Evolutionary conservation across 495 filamentous ascomycete species (phyloP).

Genomic region (Podospora anserina): DNA sequence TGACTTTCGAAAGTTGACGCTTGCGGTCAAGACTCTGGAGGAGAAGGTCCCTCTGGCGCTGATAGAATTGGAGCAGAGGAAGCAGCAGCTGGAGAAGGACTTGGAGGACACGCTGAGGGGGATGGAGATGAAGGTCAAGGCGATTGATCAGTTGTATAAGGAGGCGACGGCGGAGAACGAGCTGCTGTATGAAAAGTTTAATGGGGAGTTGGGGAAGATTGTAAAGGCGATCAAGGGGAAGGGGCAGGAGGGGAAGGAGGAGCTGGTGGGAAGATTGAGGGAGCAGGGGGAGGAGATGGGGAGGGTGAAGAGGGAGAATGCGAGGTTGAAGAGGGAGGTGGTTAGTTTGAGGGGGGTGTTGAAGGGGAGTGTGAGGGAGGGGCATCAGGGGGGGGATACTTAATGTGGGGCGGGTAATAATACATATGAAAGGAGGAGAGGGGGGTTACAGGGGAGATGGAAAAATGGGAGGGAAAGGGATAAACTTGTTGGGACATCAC

Average conservation of each 20-base stretch:
- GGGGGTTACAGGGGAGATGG: background rate
- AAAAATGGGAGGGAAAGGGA: background rate
- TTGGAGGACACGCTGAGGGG: constrained; percentile 65
- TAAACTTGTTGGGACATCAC: background rate
- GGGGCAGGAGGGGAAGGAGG: constrained; percentile 68
- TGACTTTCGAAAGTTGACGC: constrained; percentile 50
- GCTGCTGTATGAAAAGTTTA: constrained; percentile 88
- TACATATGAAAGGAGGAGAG: background rate
- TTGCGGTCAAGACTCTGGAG: constrained; percentile 62
- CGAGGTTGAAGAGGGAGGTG: constrained; percentile 47
- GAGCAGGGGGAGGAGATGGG: constrained; percentile 66
- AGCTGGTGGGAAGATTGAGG: constrained; percentile 63
- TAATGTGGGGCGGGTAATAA: background rate
- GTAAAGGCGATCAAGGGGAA: constrained; percentile 66
- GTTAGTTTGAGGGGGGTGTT: constrained; percentile 47
- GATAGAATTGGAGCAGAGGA: constrained; percentile 57
- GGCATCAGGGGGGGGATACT: background rate
- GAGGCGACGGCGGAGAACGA: constrained; percentile 91
- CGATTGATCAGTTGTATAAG: constrained; percentile 85
- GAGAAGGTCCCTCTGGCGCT: constrained; percentile 59
- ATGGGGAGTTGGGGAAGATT: constrained; percentile 81
- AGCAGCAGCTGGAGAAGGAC: constrained; percentile 61
- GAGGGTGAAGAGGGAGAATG: constrained; percentile 35
- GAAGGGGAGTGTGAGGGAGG: constrained; percentile 32
- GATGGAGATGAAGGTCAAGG: constrained; percentile 72